These are phyloP conservation scores for Isatis tinctoria DNA, from an alignment of 345 rosid genomes.

Conservation along the genomic window DNA sequence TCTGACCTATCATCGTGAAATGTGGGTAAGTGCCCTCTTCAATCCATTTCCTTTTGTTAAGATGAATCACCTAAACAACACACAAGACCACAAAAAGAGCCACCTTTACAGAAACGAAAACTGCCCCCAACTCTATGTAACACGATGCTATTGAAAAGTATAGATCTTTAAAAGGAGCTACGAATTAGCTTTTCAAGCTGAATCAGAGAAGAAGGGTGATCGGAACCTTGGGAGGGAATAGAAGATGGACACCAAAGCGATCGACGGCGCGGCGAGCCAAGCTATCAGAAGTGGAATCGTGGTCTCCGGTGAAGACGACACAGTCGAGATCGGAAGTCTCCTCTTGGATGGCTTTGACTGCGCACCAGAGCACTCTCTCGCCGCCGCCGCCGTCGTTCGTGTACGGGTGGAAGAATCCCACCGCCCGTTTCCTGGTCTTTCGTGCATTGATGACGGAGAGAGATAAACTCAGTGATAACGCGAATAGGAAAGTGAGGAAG, in stretches of 20 bases:
- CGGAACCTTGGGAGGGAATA: conserved; percentile 64
- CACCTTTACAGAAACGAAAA: neutral
- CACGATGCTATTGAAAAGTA: neutral
- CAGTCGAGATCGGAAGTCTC: conserved; percentile 62
- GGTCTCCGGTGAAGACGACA: conserved; percentile 73
- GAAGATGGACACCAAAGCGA: conserved; percentile 79
- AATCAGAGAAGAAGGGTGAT: neutral
- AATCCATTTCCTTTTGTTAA: conserved; percentile 71
- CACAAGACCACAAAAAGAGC: neutral
- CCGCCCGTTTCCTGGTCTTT: conserved; percentile 43
- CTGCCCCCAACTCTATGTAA: neutral
- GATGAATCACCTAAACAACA: conserved; percentile 63
- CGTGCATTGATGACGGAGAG: conserved; percentile 40
- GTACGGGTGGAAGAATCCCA: conserved; percentile 90
- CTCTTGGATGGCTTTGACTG: conserved; percentile 88
- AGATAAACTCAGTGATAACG: conserved; percentile 38
- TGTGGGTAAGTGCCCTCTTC: conserved; percentile 80
- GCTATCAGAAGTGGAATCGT: conserved; percentile 59
- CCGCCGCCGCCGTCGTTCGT: conserved; percentile 99
- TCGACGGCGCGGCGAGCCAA: conserved; percentile 63
- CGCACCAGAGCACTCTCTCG: conserved; percentile 95
- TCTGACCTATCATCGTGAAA: conserved; percentile 96
- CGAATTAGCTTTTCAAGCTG: neutral
- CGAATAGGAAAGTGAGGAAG: conserved; percentile 34
- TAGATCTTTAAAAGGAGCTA: neutral